A percentile compares a stretch with the other conserved stretches of the same genome.
phyloP scores from a whole-genome alignment of 2,329 filamentous ascomycete species.

The Aspergillus tamarii region DNA sequence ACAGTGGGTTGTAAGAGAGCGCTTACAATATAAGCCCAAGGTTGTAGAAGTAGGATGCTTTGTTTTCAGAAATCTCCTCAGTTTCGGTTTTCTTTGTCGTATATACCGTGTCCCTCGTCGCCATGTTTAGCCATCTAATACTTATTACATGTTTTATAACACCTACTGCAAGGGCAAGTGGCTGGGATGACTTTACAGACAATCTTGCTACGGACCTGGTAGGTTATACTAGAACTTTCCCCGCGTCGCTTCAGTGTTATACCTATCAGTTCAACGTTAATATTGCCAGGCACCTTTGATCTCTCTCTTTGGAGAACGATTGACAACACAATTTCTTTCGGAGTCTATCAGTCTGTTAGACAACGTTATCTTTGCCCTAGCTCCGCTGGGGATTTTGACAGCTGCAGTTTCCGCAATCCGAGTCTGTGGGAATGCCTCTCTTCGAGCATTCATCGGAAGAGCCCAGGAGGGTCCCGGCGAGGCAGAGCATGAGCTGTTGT shows the following conservation, averaged over 20 bases:
- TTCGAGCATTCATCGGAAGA: conserved; percentile 51
- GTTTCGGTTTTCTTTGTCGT: background rate
- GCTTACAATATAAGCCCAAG: background rate
- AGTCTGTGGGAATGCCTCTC: conserved; percentile 47
- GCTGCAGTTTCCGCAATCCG: conserved; percentile 50
- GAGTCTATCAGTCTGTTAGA: conserved; percentile 47
- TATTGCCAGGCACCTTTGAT: conserved; percentile 37
- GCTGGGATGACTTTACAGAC: conserved; percentile 44
- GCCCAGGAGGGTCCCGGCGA: conserved; percentile 47
- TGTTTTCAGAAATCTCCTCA: background rate
- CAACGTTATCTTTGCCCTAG: conserved; percentile 52
- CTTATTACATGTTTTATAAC: conserved; percentile 22
- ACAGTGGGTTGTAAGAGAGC: background rate
- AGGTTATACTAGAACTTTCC: conserved; percentile 15
- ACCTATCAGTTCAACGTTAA: background rate
- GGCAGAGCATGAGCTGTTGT: conserved; percentile 49
- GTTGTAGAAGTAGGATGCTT: background rate
- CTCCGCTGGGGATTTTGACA: conserved; percentile 52
- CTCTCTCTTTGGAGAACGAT: conserved; percentile 50
- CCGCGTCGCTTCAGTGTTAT: background rate
- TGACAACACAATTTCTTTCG: conserved; percentile 55
- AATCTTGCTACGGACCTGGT: conserved; percentile 46
- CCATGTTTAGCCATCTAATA: conserved; percentile 10
- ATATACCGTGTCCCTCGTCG: background rate
- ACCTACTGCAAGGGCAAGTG: conserved; percentile 29